Evolutionary conservation across 495 filamentous ascomycete species (phyloP).

Genomic region (Tuber borchii): DNA sequence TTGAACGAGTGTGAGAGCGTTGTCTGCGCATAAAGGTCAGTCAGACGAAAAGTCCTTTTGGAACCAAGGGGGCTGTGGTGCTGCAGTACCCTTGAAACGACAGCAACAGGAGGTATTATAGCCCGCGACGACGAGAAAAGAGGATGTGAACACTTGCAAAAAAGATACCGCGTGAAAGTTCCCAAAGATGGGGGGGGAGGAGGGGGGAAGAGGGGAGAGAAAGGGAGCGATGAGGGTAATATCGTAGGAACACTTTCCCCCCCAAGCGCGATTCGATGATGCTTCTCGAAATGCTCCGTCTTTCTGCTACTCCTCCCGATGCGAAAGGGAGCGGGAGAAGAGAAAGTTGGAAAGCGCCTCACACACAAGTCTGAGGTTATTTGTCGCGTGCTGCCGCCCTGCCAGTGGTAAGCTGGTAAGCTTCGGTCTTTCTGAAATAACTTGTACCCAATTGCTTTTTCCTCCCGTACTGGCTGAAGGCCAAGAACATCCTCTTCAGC

Average conservation of each 20-base stretch:
- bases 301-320: not conserved
- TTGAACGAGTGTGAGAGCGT: not conserved
- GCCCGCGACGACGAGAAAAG: not conserved
- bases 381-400: slow-evolving; percentile 2
- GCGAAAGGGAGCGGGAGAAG: not conserved
- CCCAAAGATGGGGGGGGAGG: not conserved
- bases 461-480: not conserved
- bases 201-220: not conserved
- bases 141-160: not conserved
- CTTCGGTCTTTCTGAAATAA: not conserved
- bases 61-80: not conserved
- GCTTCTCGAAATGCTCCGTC: not conserved
- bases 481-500: not conserved
- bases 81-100: not conserved
- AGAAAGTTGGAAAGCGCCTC: not conserved
- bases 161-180: not conserved
- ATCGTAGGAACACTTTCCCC: not conserved
- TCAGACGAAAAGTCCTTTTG: slow-evolving; percentile 3
- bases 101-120: not conserved
- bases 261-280: not conserved
- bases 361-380: not conserved
- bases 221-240: not conserved
- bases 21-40: not conserved
- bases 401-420: not conserved
- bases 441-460: not conserved